Evolutionary conservation across 2,329 filamentous ascomycete genomes (phyloP), one percentile per base, ranked within the genome.

Genomic region (Nemania abortiva): DNA sequence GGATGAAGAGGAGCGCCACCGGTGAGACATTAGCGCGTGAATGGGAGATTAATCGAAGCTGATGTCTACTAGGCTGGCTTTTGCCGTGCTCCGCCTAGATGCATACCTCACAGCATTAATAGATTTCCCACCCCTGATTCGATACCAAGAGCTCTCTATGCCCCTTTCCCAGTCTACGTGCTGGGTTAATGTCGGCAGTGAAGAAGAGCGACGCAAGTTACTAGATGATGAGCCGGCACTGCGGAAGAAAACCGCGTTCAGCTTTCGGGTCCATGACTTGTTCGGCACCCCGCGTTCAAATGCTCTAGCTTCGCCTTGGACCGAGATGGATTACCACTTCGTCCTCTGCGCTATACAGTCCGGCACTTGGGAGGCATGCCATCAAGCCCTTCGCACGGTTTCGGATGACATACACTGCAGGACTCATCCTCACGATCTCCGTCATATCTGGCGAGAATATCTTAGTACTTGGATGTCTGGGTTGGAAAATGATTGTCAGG

Each of bases 241-340:
- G 49, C 61, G 67, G 50, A 65, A 60, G 49, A 67, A 62, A 3
- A 71, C 70, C 7, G 29, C 61, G 3, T 71, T 70, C n/a, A 59
- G 59, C 53, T 68, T 70, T n/a, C 61, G 66, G 6, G 71, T 76
- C 18, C 70, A 73, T 65, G 68, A 70, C 68, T 10, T 76, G 58
- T 68, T 76, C 67, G 49, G 74, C 68, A 39, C 63, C 68, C 60
- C 72, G 67, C 72, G 71, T 61, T 42, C 70, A 62, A 61, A 70
- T 55, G 9, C 63, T 63, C 2, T 76, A 64, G 54, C 67, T 49
- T 59, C 74, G 67, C 13, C 72, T 58, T 47, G 73, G 69, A 70
- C 69, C 1, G 67, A 72, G 53, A 71, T 75, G 52, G 74, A 75
- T 64, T 75, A 75, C 62, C 74, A 76, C 53, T 70, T 76, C 13